These are phyloP conservation scores for Metarhizium sp. DNA, from an alignment of 2,329 filamentous ascomycete species.

Conservation along the genomic window DNA sequence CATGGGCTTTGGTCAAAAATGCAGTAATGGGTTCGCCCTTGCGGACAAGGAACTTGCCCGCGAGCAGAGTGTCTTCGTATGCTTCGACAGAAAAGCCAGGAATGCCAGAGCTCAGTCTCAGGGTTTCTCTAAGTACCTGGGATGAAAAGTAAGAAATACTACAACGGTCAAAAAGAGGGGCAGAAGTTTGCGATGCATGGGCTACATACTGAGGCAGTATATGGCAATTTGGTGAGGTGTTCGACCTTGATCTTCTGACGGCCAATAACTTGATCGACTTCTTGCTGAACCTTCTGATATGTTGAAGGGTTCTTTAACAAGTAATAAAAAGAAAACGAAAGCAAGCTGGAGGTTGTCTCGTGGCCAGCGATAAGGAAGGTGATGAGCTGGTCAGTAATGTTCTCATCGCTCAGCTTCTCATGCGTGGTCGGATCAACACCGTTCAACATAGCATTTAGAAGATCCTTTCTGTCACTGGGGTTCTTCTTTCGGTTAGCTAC, in stretches of 20 bases:
- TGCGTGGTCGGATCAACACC: constrained; percentile 60
- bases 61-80: constrained; percentile 42
- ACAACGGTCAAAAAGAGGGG: neutral
- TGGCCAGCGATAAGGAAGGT: constrained; percentile 65
- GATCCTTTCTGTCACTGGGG: constrained; percentile 50
- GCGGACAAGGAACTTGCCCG: constrained; percentile 51
- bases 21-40: constrained; percentile 40
- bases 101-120: constrained; percentile 54
- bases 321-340: constrained; percentile 57
- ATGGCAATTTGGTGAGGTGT: constrained; percentile 55
- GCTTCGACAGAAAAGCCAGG: constrained; percentile 46
- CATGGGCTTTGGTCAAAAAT: constrained; percentile 45
- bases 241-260: constrained; percentile 46
- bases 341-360: constrained; percentile 59
- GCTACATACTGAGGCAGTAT: constrained; percentile 45
- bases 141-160: neutral
- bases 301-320: constrained; percentile 53
- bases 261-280: constrained; percentile 58
- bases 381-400: constrained; percentile 61
- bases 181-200: neutral
- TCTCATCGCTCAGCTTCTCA: constrained; percentile 50
- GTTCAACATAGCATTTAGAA: constrained; percentile 61
- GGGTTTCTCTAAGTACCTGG: constrained; percentile 51
- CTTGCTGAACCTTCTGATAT: constrained; percentile 52
- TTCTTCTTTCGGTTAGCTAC: constrained; percentile 47